Conservation (phyloP, 129 eudicot genomes). For the Silybum marianum region DNA sequence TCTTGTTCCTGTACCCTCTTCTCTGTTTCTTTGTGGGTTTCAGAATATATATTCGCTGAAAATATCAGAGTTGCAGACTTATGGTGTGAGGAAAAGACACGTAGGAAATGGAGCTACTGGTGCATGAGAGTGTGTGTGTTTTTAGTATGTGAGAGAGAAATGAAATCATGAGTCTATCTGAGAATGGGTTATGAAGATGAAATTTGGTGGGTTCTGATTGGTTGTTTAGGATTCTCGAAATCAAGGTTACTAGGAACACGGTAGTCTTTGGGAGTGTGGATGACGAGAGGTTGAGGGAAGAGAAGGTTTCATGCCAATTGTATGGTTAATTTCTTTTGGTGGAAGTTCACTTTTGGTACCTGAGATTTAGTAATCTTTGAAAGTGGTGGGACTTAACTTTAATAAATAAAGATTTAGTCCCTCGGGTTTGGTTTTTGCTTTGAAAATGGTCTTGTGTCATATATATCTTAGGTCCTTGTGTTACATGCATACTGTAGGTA, state of each 20-base stretch:
- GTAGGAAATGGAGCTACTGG: slow-evolving; percentile 40
- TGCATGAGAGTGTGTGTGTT: slow-evolving; percentile 20
- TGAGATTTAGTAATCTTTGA: too few species aligned
- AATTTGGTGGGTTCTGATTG: slow-evolving; percentile 74
- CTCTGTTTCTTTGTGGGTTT: slow-evolving; percentile 11
- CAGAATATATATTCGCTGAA: neutral
- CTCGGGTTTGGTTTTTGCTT: too few species aligned
- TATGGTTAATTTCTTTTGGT: neutral
- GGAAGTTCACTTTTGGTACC: too few species aligned
- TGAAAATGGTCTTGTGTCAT: too few species aligned
- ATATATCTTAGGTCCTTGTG: too few species aligned
- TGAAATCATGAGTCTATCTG: slow-evolving; percentile 38
- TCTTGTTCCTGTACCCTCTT: slow-evolving; percentile 8
- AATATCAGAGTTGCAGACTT: slow-evolving; percentile 7
- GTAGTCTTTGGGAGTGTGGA: slow-evolving; percentile 34
- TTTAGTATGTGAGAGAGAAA: slow-evolving; percentile 13
- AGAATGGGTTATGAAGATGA: slow-evolving; percentile 48
- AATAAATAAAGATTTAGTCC: too few species aligned
- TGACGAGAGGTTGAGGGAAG: slow-evolving; percentile 35
- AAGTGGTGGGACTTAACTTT: too few species aligned
- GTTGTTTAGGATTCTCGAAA: slow-evolving; percentile 65
- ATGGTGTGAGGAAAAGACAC: slow-evolving; percentile 71
- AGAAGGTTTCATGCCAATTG: slow-evolving; percentile 16
- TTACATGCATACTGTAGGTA: too few species aligned
- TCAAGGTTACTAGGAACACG: neutral